phyloP scores from a whole-genome alignment of 352 stramenopile species.

The Saprolegnia diclina region DNA sequence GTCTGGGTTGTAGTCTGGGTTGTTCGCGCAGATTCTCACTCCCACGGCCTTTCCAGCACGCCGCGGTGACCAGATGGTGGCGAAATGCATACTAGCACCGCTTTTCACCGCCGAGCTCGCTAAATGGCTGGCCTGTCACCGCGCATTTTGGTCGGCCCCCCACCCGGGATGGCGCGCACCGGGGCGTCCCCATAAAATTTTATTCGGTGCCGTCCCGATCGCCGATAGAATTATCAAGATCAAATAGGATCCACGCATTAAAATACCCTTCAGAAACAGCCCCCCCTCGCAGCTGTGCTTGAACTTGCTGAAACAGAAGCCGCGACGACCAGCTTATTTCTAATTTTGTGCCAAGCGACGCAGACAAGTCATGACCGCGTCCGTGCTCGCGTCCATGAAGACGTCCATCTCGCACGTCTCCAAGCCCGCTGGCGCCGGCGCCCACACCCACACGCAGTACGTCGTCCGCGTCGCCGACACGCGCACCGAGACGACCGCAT shows the following conservation, averaged over 20 bases:
- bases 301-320: slow-evolving; percentile 2
- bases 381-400: slow-evolving; percentile 37
- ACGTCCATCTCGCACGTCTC: slow-evolving; percentile 73
- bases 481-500: slow-evolving; percentile 57
- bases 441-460: slow-evolving; percentile 77
- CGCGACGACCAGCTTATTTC: neutral
- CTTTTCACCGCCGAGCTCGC: too few relatives aligned
- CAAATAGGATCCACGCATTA: too few relatives aligned
- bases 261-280: too few relatives aligned
- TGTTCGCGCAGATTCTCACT: too few relatives aligned
- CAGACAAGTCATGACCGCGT: neutral
- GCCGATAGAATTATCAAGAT: too few relatives aligned
- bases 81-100: too few relatives aligned
- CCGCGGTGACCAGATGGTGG: too few relatives aligned
- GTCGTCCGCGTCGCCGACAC: slow-evolving; percentile 80
- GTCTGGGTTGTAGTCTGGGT: too few relatives aligned
- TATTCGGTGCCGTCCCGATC: neutral
- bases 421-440: slow-evolving; percentile 47
- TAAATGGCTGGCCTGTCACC: too few relatives aligned
- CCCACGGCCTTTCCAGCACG: too few relatives aligned
- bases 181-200: neutral
- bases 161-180: neutral
- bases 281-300: neutral
- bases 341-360: neutral
- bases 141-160: too few relatives aligned